phyloP scores from a whole-genome alignment of 352 stramenopile species.

The Phytophthora pistaciae region DNA sequence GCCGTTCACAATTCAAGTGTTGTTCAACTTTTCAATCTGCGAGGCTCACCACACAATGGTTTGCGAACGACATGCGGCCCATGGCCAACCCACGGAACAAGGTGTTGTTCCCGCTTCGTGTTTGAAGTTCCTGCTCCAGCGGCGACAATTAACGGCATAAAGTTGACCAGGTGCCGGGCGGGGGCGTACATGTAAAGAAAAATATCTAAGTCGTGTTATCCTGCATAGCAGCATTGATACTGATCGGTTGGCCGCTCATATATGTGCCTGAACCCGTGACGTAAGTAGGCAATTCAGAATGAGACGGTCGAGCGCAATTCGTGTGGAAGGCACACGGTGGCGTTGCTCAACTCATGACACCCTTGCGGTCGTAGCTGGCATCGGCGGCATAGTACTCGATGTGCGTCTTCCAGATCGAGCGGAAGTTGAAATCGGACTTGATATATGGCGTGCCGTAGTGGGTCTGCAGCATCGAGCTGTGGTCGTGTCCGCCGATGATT shows the following conservation, averaged over 20 bases:
- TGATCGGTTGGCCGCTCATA: too few species aligned
- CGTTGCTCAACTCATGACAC: conserved; percentile 48
- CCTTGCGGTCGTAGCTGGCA: conserved; percentile 29
- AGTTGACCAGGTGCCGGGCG: neutral
- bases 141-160: neutral
- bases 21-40: neutral
- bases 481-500: conserved; percentile 79
- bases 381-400: conserved; percentile 66
- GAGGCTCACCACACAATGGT: neutral
- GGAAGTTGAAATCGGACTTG: conserved; percentile 81
- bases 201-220: too few species aligned
- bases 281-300: conserved; percentile 16
- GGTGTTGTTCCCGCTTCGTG: neutral
- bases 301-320: conserved; percentile 36
- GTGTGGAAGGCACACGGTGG: conserved; percentile 22
- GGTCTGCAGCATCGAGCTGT: conserved; percentile 78
- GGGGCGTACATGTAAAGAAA: too few species aligned
- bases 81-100: neutral
- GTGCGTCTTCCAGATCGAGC: conserved; percentile 67
- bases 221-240: too few species aligned
- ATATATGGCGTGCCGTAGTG: conserved; percentile 78
- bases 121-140: neutral
- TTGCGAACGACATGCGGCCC: neutral
- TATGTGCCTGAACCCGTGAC: too few species aligned
- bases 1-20: neutral